These are phyloP conservation scores for Aspergillus piperis DNA, from an alignment of 2,329 filamentous ascomycete genomes.

Conservation along the genomic window DNA sequence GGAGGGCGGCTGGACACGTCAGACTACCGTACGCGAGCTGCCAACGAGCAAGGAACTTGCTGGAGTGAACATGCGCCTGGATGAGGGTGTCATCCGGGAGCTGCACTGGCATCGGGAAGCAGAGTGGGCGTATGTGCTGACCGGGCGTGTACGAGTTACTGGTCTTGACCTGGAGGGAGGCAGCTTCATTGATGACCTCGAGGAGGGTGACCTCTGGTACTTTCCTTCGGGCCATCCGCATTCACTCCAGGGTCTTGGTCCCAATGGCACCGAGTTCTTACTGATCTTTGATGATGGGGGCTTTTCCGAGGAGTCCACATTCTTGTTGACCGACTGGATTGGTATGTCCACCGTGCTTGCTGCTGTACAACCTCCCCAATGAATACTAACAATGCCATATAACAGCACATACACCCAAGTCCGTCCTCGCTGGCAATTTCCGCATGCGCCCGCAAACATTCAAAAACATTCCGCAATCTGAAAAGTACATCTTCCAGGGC, in stretches of 20 bases:
- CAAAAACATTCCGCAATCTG: constrained; percentile 5
- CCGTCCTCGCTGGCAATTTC: constrained; percentile 10
- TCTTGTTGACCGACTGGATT: constrained; percentile 10
- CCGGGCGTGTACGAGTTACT: constrained; percentile 2
- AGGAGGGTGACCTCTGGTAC: constrained; percentile 10
- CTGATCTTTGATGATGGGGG: constrained; percentile 8
- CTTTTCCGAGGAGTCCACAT: constrained; percentile 9
- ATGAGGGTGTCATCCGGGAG: constrained; percentile 2
- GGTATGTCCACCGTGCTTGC: background rate
- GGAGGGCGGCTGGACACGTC: constrained; percentile 11
- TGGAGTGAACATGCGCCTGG: constrained; percentile 8
- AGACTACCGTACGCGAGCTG: constrained; percentile 8
- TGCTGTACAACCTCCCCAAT: background rate
- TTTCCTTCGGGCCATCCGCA: constrained; percentile 10
- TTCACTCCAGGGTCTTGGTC: constrained; percentile 5
- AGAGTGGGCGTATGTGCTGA: constrained; percentile 10
- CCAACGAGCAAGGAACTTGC: constrained; percentile 10
- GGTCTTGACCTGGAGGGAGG: constrained; percentile 6
- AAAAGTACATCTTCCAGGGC: constrained; percentile 11
- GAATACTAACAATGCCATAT: background rate
- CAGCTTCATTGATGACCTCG: constrained; percentile 9
- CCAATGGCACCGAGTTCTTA: constrained; percentile 9
- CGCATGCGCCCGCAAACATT: constrained; percentile 5
- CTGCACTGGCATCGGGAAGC: constrained; percentile 10
- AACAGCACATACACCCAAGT: constrained; percentile 10